Conservation (phyloP, 2,329 filamentous ascomycete species). For the Dichotomopilus funicola region DNA sequence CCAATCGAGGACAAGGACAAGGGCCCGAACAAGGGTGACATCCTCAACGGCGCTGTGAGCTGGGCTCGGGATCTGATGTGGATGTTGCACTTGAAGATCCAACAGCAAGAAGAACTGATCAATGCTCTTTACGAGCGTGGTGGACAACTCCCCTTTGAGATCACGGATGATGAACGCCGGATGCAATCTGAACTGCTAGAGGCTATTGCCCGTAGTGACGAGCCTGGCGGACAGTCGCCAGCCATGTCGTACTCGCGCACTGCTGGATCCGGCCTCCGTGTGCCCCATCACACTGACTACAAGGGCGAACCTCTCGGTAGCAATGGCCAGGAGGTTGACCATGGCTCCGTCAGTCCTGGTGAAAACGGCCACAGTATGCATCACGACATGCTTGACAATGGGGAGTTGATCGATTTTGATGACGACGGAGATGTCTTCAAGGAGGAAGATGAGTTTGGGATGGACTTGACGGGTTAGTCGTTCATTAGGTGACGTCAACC, state of each 20-base stretch:
- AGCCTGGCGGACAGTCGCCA: slow-evolving; percentile 38
- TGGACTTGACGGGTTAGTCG: slow-evolving; percentile 55
- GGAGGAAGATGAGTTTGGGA: slow-evolving; percentile 88
- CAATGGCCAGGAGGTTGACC: slow-evolving; percentile 31
- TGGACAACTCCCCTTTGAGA: slow-evolving; percentile 69
- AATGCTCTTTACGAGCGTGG: slow-evolving; percentile 68
- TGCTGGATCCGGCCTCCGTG: slow-evolving; percentile 76
- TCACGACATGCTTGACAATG: slow-evolving; percentile 45
- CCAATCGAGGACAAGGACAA: slow-evolving; percentile 97
- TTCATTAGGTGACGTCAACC: not conserved
- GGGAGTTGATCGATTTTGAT: slow-evolving; percentile 61
- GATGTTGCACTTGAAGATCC: slow-evolving; percentile 83
- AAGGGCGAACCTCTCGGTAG: slow-evolving; percentile 68
- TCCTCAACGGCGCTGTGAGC: slow-evolving; percentile 91
- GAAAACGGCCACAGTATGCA: slow-evolving; percentile 34
- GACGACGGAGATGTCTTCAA: slow-evolving; percentile 76
- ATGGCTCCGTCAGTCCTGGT: slow-evolving; percentile 47
- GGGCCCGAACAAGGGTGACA: slow-evolving; percentile 97
- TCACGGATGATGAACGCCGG: slow-evolving; percentile 85
- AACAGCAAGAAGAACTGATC: slow-evolving; percentile 81
- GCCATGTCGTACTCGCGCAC: slow-evolving; percentile 77
- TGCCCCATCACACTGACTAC: slow-evolving; percentile 89
- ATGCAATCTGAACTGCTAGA: slow-evolving; percentile 93
- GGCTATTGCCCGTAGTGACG: slow-evolving; percentile 74
- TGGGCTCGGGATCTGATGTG: slow-evolving; percentile 99